Evolutionary conservation across 2,329 filamentous ascomycete species (phyloP), one percentile per base, ranked within the genome.

Genomic region (Diplodia intermedia): DNA sequence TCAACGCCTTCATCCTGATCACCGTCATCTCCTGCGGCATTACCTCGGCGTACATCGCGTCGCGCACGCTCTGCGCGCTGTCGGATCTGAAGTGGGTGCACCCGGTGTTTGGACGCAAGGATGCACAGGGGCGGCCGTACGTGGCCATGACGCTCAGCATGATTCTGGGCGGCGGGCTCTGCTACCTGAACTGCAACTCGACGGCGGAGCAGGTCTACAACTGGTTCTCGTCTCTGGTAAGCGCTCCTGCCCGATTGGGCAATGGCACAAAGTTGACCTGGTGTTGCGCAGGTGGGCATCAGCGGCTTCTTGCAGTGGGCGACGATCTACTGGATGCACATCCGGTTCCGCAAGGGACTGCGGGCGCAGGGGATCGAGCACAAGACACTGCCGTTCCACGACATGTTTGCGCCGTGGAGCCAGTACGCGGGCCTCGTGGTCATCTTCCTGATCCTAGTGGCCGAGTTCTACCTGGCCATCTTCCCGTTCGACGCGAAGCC

Each of bases 211-310:
- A 78, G 3, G 82, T 84, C 36, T 85, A 84, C 71, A 76, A 73
- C 8, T 85, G 83, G 83, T 79, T 85, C 62, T 82, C 81, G 73
- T 68, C 73, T 72, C 54, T 72, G 80, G 84, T 87, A 84, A 69
- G 85, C 89, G 60, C 14, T 73, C 15, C 66, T 69, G 31, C 52
- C 68, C 23, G 69, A 60, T 20, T 40, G 62, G 26, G 65, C 12
- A 26, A 56, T 26, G 26, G 26, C 52, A 23, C 55, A 66, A 31
- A 47, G 67, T 15, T 65, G 47, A 20, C 40, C 15, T 70, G 61
- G 38, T 71, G 63, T 54, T 75, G 26, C 20, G 12, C 33, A 66
- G 65, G 65, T 67, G 1, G 65, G 65, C 31, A 79, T 79, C 71
- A 72, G 72, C 62, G 78, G 76, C 74, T 78, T 79, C 69, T 72